phyloP scores from a whole-genome alignment of 2,329 filamentous ascomycete genomes.

The Akanthomyces muscarius region DNA sequence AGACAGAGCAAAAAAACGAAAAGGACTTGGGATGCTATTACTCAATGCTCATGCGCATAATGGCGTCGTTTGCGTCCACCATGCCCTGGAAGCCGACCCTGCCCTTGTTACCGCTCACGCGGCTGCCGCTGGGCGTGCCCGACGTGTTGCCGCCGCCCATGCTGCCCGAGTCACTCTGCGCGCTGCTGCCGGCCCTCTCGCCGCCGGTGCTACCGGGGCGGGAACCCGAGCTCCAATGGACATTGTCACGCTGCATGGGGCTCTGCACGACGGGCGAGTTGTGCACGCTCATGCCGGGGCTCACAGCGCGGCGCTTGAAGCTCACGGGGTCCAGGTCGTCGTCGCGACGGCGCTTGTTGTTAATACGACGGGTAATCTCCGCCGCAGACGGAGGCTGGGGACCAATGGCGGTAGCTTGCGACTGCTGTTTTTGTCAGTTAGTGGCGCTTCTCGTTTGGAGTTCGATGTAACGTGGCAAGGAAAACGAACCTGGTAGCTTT shows the following conservation, averaged over 20 bases:
- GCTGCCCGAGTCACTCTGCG: slow-evolving; percentile 48
- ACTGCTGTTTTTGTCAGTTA: slow-evolving; percentile 25
- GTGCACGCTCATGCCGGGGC: slow-evolving; percentile 84
- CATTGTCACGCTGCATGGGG: slow-evolving; percentile 67
- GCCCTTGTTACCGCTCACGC: slow-evolving; percentile 49
- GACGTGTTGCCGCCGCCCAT: slow-evolving; percentile 28
- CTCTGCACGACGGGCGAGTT: slow-evolving; percentile 87
- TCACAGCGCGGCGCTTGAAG: slow-evolving; percentile 89
- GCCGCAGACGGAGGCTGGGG: slow-evolving; percentile 59
- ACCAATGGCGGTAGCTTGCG: slow-evolving; percentile 28
- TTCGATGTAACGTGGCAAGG: neutral
- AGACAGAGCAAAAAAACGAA: neutral
- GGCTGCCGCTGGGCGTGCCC: slow-evolving; percentile 34
- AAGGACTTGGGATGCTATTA: slow-evolving; percentile 34
- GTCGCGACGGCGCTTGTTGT: slow-evolving; percentile 79
- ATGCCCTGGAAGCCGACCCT: slow-evolving; percentile 84
- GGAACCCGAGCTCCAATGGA: slow-evolving; percentile 75
- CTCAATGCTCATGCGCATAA: slow-evolving; percentile 98
- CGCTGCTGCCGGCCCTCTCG: slow-evolving; percentile 48
- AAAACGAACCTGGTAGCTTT: slow-evolving; percentile 29
- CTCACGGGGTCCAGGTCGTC: slow-evolving; percentile 85
- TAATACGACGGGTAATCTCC: slow-evolving; percentile 73
- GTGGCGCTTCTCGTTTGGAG: slow-evolving; percentile 6
- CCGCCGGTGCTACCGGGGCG: slow-evolving; percentile 60
- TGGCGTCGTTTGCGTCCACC: slow-evolving; percentile 89